Evolutionary conservation across 2,329 filamentous ascomycete genomes (phyloP), one percentile per base, ranked within the genome.

Genomic region (Aspergillus sergii): DNA sequence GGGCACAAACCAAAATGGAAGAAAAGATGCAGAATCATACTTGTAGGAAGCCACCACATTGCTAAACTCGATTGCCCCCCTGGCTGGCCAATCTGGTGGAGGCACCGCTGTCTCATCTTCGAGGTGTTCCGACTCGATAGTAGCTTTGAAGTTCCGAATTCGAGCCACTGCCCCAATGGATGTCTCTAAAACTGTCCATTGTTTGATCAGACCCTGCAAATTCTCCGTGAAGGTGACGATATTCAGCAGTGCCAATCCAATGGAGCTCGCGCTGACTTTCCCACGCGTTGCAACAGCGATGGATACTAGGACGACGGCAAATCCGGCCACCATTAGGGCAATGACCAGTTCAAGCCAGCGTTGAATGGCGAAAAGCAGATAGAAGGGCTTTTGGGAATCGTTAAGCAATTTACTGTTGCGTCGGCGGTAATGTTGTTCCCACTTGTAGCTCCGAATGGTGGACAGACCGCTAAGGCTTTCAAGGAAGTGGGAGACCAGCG

Each of bases 141-240:
- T 9, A 86, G 76, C 46, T 85, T 58, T 43, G 61, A 72, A 71
- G 19, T 64, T 43, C n/a, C 65, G 62, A n/a, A 72, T 60, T 30
- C 71, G 63, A 5, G 70, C 59, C 28, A 72, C 66, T 14, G 83
- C 83, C 16, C 84, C 84, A 36, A 87, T 77, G 14, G 80, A 80
- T 0, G 83, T 86, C 67, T 87, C 85, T 4, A 87, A 72, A 26
- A 77, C 73, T 0, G 84, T 85, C 83, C 83, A 86, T 28, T 75
- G 77, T n/a, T 74, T 67, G 21, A 83, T 74, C 16, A 83, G 69
- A 7, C 78, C 66, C 43, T 79, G 79, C 53, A 85, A 69, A 59
- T 74, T 76, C 48, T 78, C 72, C 30, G 79, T 83, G 65, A 85
- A 81, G 3, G 75, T 68, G n/a, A 85, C 74, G 32, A 84, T 75